Percentiles rank a stretch among this genome's conserved stretches.
Evolutionary conservation across 2,329 filamentous ascomycete genomes (phyloP).

Genomic region (Ophiostoma sp.): DNA sequence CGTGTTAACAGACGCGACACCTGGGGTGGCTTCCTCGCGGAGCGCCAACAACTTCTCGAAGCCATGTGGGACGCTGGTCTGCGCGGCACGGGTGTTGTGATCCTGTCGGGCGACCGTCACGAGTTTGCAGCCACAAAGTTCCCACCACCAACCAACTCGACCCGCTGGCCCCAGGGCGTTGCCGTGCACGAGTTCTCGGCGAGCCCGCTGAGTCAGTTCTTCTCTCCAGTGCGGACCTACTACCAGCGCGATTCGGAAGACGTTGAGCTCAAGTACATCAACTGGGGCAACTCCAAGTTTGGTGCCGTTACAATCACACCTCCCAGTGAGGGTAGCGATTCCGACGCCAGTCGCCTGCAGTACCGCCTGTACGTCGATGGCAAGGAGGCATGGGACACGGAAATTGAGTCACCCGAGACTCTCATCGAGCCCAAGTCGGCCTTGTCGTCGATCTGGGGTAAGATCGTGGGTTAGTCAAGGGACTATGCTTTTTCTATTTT

Average conservation of each 20-base stretch:
- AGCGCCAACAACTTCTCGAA: slow-evolving; percentile 73
- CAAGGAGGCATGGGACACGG: slow-evolving; percentile 66
- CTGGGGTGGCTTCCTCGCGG: slow-evolving; percentile 84
- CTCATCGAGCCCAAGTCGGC: slow-evolving; percentile 28
- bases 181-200: slow-evolving; percentile 87
- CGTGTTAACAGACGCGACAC: slow-evolving; percentile 81
- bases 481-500: neutral
- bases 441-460: slow-evolving; percentile 46
- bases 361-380: slow-evolving; percentile 83
- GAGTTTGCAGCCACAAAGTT: slow-evolving; percentile 89
- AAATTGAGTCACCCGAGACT: slow-evolving; percentile 43
- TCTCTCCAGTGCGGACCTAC: slow-evolving; percentile 79
- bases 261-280: slow-evolving; percentile 77
- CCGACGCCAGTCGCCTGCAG: slow-evolving; percentile 56
- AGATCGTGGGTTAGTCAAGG: slow-evolving; percentile 23
- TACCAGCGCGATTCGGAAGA: slow-evolving; percentile 75
- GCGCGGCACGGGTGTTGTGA: slow-evolving; percentile 68
- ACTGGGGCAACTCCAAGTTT: slow-evolving; percentile 84
- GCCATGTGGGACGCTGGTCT: slow-evolving; percentile 84
- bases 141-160: slow-evolving; percentile 52
- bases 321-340: slow-evolving; percentile 36
- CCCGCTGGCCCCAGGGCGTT: slow-evolving; percentile 57
- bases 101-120: slow-evolving; percentile 89
- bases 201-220: slow-evolving; percentile 90
- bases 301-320: slow-evolving; percentile 65